Conservation (phyloP, 371 early-diverging fungal species). For the Syncephalis fuscata region DNA sequence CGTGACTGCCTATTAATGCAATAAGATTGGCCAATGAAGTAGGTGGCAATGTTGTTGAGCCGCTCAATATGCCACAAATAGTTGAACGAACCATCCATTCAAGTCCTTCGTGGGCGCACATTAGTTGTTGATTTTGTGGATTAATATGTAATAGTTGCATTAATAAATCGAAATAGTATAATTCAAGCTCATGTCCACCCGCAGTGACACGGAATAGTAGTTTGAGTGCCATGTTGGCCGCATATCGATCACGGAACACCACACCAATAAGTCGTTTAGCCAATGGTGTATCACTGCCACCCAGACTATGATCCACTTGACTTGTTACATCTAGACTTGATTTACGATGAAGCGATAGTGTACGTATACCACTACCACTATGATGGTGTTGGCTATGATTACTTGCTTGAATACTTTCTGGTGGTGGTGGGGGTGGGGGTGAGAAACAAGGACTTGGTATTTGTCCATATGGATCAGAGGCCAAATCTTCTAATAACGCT, state of each 20-base stretch:
- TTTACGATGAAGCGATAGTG: no score
- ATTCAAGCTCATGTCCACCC: slow-evolving; percentile 14
- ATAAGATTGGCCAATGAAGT: slow-evolving; percentile 19
- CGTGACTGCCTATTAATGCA: slow-evolving; percentile 18
- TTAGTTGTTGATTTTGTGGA: slow-evolving; percentile 18
- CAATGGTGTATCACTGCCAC: no score
- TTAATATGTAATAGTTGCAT: slow-evolving; percentile 21
- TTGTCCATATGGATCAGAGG: no score
- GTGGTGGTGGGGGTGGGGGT: no score
- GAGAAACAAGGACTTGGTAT: no score
- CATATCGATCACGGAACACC: slow-evolving; percentile 16
- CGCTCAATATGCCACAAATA: slow-evolving; percentile 10
- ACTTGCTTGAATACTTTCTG: no score
- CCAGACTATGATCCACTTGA: no score
- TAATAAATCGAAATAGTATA: slow-evolving; percentile 16
- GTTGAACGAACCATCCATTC: slow-evolving; percentile 13
- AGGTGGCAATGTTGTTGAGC: slow-evolving; percentile 2
- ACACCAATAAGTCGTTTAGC: no score
- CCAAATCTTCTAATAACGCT: no score
- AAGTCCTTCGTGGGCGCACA: slow-evolving; percentile 13
- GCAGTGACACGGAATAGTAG: slow-evolving; percentile 14
- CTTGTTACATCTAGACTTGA: no score
- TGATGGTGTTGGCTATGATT: no score
- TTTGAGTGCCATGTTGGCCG: slow-evolving; percentile 18
- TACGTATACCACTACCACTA: no score